phyloP scores from a whole-genome alignment of 768 basidiomycete genomes.

The Exidia glandulosa region DNA sequence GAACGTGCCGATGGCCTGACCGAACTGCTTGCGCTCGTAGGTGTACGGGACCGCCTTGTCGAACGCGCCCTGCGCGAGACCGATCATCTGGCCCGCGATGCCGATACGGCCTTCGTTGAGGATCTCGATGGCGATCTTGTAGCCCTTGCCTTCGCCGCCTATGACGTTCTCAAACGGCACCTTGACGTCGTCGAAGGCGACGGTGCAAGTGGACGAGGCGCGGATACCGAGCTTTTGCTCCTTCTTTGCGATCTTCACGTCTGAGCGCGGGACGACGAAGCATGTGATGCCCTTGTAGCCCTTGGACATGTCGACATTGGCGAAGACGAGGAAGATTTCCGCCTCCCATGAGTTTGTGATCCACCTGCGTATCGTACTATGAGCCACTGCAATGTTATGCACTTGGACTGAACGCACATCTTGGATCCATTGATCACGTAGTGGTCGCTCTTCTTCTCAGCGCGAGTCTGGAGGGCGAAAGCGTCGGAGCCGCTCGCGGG shows the following conservation, averaged over 20 bases:
- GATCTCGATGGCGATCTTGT: conserved; percentile 96
- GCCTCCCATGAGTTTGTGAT: conserved; percentile 93
- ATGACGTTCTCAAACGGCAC: conserved; percentile 80
- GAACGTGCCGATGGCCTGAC: conserved; percentile 86
- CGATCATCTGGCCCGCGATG: conserved; percentile 98
- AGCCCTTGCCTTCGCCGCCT: conserved; percentile 85
- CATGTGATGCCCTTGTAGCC: conserved; percentile 99
- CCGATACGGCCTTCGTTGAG: conserved; percentile 96
- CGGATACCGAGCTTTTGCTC: conserved; percentile 97
- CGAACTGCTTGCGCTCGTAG: conserved; percentile 89
- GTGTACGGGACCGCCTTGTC: conserved; percentile 93
- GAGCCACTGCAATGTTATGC: neutral
- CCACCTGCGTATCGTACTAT: conserved; percentile 42
- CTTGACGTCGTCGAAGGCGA: conserved; percentile 90
- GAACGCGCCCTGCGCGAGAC: conserved; percentile 94
- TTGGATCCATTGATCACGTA: conserved; percentile 95
- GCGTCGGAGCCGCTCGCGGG: conserved; percentile 91
- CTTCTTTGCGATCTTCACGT: conserved; percentile 94
- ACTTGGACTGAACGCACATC: conserved; percentile 35
- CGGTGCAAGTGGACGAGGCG: conserved; percentile 88
- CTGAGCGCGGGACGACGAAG: conserved; percentile 94
- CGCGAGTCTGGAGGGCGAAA: conserved; percentile 90
- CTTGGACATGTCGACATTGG: conserved; percentile 86
- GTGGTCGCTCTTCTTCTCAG: conserved; percentile 73
- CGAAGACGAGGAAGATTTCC: conserved; percentile 87